Base-by-base conservation (phyloP, 1,284 basidiomycete species). In the Boletus calvinii region DNA sequence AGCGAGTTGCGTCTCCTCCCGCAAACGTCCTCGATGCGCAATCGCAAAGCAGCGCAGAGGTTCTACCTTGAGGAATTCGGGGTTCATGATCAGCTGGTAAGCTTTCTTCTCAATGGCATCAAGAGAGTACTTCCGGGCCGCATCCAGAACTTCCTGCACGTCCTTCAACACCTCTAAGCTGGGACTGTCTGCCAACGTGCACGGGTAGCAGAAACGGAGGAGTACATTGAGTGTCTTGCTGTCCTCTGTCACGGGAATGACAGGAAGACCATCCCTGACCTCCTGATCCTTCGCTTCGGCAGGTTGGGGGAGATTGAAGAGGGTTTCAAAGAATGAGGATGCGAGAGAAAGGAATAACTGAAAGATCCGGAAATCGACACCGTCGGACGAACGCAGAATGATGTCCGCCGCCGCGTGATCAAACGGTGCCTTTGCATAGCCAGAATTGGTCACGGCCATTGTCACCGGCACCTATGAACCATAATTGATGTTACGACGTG, bases 371-470 rank as follows among this genome's bases (percentile, higher is more conserved):
- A 56, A 61, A 26, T 61, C 39, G 18, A 56, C 20, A 37, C 70
- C 67, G 60, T 79, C 78, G 6, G 76, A 75, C 4, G 78, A 77
- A 36, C 74, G 72, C 18, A 80, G 15, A 18, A 59, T 56, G 36
- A 59, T 32, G 7, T 59, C 56, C 2, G 56, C 58, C 31, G 26
- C 26, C 4, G 26, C 8, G 26, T 58, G 55, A n/a, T 58, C 45
- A 6, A 61, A 61, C 0, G 59, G 55, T 1, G 42, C 24, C 12
- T 39, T 9, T 0, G 58, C 41, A 40, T 32, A 32, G 30, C 5
- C 29, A 22, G 46, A 44, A 15, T 32, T 9, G 18, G 36, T 11
- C 18, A 12, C 7, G 22, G 22, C n/a, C 24, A 6, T 44, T 22
- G 12, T 39, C 9, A 10, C 20, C 12, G 13, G 12, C 34, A 9